Base-by-base conservation (phyloP, 2,329 filamentous ascomycete species). In the Aspergillus ibericus region DNA sequence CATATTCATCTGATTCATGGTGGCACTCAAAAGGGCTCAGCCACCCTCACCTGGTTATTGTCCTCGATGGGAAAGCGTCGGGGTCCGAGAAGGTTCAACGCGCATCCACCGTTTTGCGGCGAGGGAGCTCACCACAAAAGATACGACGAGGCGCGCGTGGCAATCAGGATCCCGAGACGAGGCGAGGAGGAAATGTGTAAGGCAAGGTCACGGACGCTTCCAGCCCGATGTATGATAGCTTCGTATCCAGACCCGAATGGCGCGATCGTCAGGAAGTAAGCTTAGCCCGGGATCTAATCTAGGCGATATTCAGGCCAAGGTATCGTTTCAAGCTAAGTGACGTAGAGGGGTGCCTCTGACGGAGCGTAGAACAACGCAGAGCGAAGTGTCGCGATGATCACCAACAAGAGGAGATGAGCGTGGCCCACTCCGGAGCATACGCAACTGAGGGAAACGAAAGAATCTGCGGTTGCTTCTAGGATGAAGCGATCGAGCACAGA, bases 1-100 rank as follows among this genome's bases (percentile, higher is more conserved):
- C 79, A 86, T 82, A 66, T 82, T 82, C 74, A 85, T 83, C 71
- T 79, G 79, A 72, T 81, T 83, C 82, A 84, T 84, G 69, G 68
- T 71, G 69, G 70, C 65, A 69, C 67, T 69, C 61, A 68, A 16
- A 68, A 68, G 67, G 65, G 65, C 66, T 64, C 59, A 68, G 68
- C 72, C 70, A 73, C 73, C 71, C 67, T 73, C 69, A 70, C 66
- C 68, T 67, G 54, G 61, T 55, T 50, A 59, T 67, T 66, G 63
- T 63, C 59, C 64, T 65, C 63, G 62, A 66, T 66, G 64, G 69
- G 15, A 66, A 66, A 65, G 66, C 66, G 63, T 70, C 60, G 53
- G 48, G 25, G 25, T 59, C 49, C 25, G 55, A 47, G 46, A 35
- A 50, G 48, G 61, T 62, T 63, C 66, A 65, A 63, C 67, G 71